These are phyloP conservation scores for Apiotrichum veenhuisii DNA, from an alignment of 1,284 basidiomycete species.

Conservation along the genomic window DNA sequence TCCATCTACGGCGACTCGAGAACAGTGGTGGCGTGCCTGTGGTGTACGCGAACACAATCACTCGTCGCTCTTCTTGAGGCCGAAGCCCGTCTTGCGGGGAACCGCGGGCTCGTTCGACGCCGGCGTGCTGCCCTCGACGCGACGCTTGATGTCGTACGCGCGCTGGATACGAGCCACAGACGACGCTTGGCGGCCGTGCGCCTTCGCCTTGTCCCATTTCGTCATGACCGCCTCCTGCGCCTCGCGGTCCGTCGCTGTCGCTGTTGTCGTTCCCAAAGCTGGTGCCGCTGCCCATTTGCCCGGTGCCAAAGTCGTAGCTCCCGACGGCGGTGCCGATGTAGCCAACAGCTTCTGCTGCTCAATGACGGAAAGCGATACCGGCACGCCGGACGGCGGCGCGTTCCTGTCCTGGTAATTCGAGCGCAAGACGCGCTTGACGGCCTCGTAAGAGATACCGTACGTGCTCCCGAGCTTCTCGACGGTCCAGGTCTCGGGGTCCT, in stretches of 20 bases:
- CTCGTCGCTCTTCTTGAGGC: too few relatives aligned
- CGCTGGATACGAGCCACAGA: background rate
- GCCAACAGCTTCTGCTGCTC: too few relatives aligned
- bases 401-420: slow-evolving; percentile 5
- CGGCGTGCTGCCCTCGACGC: slow-evolving; percentile 18
- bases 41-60: too few relatives aligned
- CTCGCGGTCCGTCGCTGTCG: slow-evolving; percentile 3
- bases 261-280: slow-evolving; percentile 38
- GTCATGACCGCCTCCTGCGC: background rate
- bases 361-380: too few relatives aligned
- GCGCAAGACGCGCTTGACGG: slow-evolving; percentile 69
- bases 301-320: too few relatives aligned
- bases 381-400: slow-evolving; percentile 55
- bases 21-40: too few relatives aligned
- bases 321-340: too few relatives aligned
- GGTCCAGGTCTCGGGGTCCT: slow-evolving; percentile 66
- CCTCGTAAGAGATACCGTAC: slow-evolving; percentile 82
- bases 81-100: too few relatives aligned
- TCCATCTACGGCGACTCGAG: too few relatives aligned
- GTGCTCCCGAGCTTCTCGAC: slow-evolving; percentile 68
- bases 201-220: background rate
- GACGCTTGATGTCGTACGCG: background rate
- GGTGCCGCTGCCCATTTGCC: too few relatives aligned
- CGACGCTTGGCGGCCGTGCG: background rate
- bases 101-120: too few relatives aligned